A percentile compares a stretch with the other conserved stretches of the same genome.
phyloP scores from a whole-genome alignment of 2,329 filamentous ascomycete species.

The Passalora sequoiae region DNA sequence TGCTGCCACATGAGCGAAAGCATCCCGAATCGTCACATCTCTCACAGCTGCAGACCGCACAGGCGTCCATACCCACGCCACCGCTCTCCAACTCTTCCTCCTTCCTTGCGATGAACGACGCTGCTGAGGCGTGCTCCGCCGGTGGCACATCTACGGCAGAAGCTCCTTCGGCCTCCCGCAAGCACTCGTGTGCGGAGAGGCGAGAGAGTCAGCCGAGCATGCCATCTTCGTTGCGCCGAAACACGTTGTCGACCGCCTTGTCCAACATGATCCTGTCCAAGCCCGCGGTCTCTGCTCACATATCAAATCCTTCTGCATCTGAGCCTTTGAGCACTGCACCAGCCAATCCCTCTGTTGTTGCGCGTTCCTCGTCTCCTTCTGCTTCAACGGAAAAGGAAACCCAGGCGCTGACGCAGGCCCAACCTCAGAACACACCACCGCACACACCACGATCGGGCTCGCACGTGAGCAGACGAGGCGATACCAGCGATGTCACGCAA shows the following conservation, averaged over 20 bases:
- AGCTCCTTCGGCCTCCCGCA: constrained; percentile 23
- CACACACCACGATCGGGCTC: constrained; percentile 87
- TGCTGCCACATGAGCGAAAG: constrained; percentile 36
- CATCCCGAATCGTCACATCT: constrained; percentile 15
- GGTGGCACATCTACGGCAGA: constrained; percentile 10
- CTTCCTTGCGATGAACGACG: constrained; percentile 26
- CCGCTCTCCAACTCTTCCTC: constrained; percentile 40
- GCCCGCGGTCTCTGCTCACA: constrained; percentile 61
- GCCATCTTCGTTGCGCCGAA: constrained; percentile 32
- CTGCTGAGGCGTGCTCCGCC: constrained; percentile 16
- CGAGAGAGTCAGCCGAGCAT: constrained; percentile 22
- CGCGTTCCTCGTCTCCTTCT: constrained; percentile 42
- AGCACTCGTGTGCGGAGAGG: constrained; percentile 24
- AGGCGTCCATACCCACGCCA: constrained; percentile 37
- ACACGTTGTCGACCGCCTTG: constrained; percentile 50
- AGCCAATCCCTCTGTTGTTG: constrained; percentile 45
- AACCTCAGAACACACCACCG: constrained; percentile 81
- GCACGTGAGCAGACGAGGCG: constrained; percentile 48
- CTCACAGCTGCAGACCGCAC: constrained; percentile 4
- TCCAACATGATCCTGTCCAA: constrained; percentile 61
- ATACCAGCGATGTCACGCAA: constrained; percentile 16
- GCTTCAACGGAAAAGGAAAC: constrained; percentile 60
- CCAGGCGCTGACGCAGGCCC: constrained; percentile 72
- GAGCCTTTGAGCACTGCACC: constrained; percentile 51
- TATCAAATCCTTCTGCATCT: constrained; percentile 60